Evolutionary conservation across 495 filamentous ascomycete species (phyloP).

Genomic region (Hyaloscypha hepaticicola): DNA sequence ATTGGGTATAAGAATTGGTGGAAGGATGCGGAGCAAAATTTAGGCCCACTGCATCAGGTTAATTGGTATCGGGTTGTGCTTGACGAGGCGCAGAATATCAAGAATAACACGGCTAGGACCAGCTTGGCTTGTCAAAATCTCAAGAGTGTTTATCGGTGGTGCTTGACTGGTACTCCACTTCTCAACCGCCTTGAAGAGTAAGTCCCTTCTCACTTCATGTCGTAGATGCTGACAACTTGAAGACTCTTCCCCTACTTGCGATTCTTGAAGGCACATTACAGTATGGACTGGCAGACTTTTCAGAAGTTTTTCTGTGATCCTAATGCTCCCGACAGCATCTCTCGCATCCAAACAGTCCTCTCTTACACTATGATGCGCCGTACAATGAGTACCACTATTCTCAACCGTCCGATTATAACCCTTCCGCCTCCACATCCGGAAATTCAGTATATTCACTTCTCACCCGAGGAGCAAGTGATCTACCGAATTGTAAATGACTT

Average conservation of each 20-base stretch:
- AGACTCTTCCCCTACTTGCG: conserved; percentile 63
- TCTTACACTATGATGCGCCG: conserved; percentile 51
- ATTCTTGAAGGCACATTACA: conserved; percentile 52
- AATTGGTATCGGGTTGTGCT: conserved; percentile 95
- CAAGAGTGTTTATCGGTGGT: conserved; percentile 55
- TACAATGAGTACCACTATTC: conserved; percentile 50
- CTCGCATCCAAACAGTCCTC: conserved; percentile 43
- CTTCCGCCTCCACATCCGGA: conserved; percentile 45
- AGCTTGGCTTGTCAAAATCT: conserved; percentile 55
- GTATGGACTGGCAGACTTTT: conserved; percentile 45
- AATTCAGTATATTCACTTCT: conserved; percentile 24
- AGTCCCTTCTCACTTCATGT: conserved; percentile 22
- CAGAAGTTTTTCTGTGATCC: conserved; percentile 46
- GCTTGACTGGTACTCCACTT: conserved; percentile 62
- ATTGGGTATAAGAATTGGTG: conserved; percentile 21
- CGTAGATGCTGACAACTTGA: conserved; percentile 19
- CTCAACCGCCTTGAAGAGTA: conserved; percentile 42
- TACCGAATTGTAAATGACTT: conserved; percentile 48
- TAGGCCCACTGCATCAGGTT: conserved; percentile 56
- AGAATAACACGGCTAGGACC: conserved; percentile 50
- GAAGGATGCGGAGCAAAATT: conserved; percentile 70
- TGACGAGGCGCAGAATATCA: conserved; percentile 80
- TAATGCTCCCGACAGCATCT: conserved; percentile 32
- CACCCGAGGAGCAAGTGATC: conserved; percentile 39
- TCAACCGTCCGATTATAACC: conserved; percentile 54